Evolutionary conservation across 179 eudicot genomes (phyloP).

Genomic region (Camellia oleifera): DNA sequence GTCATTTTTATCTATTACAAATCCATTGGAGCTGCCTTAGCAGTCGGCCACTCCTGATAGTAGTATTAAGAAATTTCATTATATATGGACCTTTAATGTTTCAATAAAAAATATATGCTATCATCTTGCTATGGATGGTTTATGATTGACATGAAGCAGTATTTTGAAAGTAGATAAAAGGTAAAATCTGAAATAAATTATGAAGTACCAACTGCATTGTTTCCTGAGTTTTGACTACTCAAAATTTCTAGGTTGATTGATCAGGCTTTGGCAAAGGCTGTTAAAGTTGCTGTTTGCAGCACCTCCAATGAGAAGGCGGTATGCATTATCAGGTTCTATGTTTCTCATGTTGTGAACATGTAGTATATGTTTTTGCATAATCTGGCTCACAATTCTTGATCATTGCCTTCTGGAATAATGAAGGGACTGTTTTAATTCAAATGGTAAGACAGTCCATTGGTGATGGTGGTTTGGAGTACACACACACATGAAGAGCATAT

Average conservation of each 20-base stretch:
- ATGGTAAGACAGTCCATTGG: too few species aligned
- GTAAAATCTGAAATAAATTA: background rate
- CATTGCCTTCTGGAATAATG: too few species aligned
- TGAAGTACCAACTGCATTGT: background rate
- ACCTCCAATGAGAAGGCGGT: conserved; percentile 99
- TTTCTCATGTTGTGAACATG: conserved; percentile 6
- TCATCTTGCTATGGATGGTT: background rate
- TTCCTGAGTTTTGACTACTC: background rate
- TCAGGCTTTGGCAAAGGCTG: conserved; percentile 82
- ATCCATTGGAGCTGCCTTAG: background rate
- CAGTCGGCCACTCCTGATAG: background rate
- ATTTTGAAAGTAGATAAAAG: background rate
- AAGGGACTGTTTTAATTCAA: too few species aligned
- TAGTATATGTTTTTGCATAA: background rate
- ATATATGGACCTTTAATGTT: background rate
- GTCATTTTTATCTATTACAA: background rate
- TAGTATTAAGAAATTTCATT: background rate
- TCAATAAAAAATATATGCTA: background rate
- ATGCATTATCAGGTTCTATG: conserved; percentile 44
- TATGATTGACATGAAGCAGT: background rate
- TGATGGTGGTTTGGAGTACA: too few species aligned
- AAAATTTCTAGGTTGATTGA: conserved; percentile 65
- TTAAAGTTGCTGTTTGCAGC: conserved; percentile 98
- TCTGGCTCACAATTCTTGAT: background rate
- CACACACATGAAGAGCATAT: background rate